phyloP scores from a whole-genome alignment of 169 alveolate genomes.

The Amoebophrya sp. region DNA sequence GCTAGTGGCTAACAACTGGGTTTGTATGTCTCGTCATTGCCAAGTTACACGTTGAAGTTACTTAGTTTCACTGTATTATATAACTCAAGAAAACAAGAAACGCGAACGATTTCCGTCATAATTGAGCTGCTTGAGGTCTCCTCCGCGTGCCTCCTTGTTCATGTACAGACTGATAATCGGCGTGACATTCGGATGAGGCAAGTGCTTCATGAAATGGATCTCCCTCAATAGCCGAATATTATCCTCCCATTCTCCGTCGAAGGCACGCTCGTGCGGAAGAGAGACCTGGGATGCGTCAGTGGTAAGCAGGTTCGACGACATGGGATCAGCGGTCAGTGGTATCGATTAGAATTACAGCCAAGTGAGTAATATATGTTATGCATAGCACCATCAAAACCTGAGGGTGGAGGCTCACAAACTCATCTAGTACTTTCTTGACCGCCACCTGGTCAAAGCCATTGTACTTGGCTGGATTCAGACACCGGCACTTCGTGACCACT shows the following conservation, averaged over 20 bases:
- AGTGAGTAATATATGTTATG: too few relatives aligned
- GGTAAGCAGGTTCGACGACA: too few relatives aligned
- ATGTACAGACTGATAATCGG: not conserved
- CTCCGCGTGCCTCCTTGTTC: constrained; percentile 14
- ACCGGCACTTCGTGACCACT: not conserved
- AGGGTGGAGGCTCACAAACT: too few relatives aligned
- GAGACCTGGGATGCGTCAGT: too few relatives aligned
- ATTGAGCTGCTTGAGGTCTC: not conserved
- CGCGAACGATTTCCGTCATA: too few relatives aligned
- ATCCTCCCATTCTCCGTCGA: constrained; percentile 3
- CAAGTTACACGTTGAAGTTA: too few relatives aligned
- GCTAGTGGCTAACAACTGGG: too few relatives aligned
- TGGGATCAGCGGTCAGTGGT: too few relatives aligned
- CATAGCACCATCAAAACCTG: not conserved
- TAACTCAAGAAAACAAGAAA: too few relatives aligned
- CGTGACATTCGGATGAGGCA: not conserved
- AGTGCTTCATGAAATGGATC: constrained; percentile 20
- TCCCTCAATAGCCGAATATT: not conserved
- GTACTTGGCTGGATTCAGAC: not conserved
- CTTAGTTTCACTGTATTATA: too few relatives aligned
- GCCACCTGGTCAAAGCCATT: not conserved
- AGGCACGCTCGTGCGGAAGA: not conserved
- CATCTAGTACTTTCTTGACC: constrained; percentile 19
- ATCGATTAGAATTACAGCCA: too few relatives aligned
- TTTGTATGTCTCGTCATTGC: too few relatives aligned